Evolutionary conservation across 23 red algal species (phyloP).

Genomic region (Cyanidium caldarium): DNA sequence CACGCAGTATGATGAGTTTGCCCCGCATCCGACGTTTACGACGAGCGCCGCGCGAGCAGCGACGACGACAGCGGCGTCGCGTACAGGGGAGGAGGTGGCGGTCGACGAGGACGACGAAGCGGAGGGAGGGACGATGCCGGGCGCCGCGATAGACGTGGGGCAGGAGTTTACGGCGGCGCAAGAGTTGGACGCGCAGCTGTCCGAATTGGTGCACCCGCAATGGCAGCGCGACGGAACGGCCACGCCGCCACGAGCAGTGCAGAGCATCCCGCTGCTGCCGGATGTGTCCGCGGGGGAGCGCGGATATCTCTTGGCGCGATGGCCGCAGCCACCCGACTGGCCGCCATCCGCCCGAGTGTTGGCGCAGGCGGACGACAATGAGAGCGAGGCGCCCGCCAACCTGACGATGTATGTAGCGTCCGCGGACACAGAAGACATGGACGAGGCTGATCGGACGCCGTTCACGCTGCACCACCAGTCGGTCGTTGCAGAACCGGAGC

Average conservation of each 20-base stretch:
- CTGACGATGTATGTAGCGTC: no score
- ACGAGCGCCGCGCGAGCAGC: neutral
- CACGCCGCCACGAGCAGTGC: neutral
- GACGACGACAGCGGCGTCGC: neutral
- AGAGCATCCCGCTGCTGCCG: neutral
- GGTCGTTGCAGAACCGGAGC: no score
- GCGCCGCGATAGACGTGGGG: neutral
- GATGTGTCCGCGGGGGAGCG: no score
- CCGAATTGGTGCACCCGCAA: neutral
- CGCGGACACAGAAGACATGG: no score
- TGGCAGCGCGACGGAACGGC: neutral
- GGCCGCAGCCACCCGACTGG: no score
- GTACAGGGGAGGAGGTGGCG: neutral
- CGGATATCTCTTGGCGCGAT: no score
- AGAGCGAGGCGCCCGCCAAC: no score
- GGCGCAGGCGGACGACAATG: no score
- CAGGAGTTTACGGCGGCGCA: neutral
- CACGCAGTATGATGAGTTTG: neutral
- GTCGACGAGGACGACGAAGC: neutral
- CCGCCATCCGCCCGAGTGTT: no score
- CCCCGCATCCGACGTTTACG: no score
- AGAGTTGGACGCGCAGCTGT: neutral
- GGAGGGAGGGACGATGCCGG: neutral
- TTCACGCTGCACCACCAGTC: no score
- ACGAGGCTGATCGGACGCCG: no score